Evolutionary conservation across 345 rosid species (phyloP).

Genomic region (Arabis alpina): DNA sequence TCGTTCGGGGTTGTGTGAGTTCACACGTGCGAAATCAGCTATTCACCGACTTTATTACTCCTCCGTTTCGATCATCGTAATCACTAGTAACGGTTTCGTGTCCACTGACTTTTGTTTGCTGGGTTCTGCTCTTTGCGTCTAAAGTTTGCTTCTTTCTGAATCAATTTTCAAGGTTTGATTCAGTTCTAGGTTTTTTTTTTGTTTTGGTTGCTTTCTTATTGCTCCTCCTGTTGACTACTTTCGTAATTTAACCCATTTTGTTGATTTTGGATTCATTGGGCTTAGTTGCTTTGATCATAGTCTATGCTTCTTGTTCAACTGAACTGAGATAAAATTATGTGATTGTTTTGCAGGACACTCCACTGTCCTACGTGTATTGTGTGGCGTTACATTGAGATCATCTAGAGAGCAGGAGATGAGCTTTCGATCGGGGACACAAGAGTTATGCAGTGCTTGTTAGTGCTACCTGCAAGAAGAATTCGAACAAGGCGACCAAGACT

Average conservation of each 20-base stretch:
- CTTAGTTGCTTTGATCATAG: conserved; percentile 14
- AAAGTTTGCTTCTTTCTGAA: conserved; percentile 27
- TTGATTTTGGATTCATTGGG: too few relatives aligned
- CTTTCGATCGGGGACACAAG: conserved; percentile 29
- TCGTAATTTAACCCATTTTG: background rate
- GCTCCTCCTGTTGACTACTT: conserved; percentile 14
- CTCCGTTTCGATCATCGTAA: conserved; percentile 31
- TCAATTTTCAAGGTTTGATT: conserved; percentile 32
- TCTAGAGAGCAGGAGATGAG: conserved; percentile 39
- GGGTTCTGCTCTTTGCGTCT: conserved; percentile 24
- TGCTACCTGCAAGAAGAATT: conserved; percentile 32
- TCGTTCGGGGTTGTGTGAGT: conserved; percentile 25
- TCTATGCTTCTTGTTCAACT: conserved; percentile 8
- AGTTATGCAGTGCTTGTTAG: conserved; percentile 47
- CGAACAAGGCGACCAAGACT: conserved; percentile 41
- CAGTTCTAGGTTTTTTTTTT: conserved; percentile 28
- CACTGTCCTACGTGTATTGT: conserved; percentile 1
- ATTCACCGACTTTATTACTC: conserved; percentile 33
- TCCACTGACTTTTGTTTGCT: background rate
- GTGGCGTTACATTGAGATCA: conserved; percentile 34
- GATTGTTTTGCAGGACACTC: conserved; percentile 24
- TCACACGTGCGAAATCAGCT: conserved; percentile 47
- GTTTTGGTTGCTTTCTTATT: conserved; percentile 17
- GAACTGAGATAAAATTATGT: conserved; percentile 9
- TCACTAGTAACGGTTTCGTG: conserved; percentile 11